These are phyloP conservation scores for Copromyces sp. DNA, from an alignment of 495 filamentous ascomycete species.

Conservation along the genomic window DNA sequence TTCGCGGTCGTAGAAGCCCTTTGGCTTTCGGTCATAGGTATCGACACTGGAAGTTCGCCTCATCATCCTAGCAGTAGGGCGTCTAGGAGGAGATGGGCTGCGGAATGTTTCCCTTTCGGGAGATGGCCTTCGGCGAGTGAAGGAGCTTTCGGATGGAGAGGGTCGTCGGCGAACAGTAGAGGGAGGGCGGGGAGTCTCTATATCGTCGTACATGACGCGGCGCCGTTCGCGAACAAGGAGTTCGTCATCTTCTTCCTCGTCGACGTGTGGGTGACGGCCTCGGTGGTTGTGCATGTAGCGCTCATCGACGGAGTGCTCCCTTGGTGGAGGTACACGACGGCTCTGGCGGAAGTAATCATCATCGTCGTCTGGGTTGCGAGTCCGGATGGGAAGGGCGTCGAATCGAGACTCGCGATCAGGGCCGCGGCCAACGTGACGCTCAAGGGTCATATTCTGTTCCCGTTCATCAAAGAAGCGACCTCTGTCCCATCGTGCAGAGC, in stretches of 20 bases:
- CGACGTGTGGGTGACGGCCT: slow-evolving; percentile 18
- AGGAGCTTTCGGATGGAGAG: slow-evolving; percentile 21
- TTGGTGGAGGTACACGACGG: slow-evolving; percentile 8
- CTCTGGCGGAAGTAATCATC: slow-evolving; percentile 14
- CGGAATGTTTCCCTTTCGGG: slow-evolving; percentile 26
- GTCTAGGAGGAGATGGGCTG: slow-evolving; percentile 27
- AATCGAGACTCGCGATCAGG: slow-evolving; percentile 24
- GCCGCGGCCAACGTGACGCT: slow-evolving; percentile 15
- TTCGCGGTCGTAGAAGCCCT: slow-evolving; percentile 39
- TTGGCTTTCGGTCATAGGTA: slow-evolving; percentile 39
- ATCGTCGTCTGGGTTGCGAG: slow-evolving; percentile 12
- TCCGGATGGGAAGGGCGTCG: slow-evolving; percentile 8
- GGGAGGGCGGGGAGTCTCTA: slow-evolving; percentile 14
- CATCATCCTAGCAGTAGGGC: slow-evolving; percentile 13
- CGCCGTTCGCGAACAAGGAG: slow-evolving; percentile 24
- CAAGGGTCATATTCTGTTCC: slow-evolving; percentile 10
- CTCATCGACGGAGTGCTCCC: slow-evolving; percentile 24
- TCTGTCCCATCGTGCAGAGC: slow-evolving; percentile 33
- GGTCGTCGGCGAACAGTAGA: slow-evolving; percentile 5
- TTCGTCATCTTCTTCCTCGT: slow-evolving; percentile 33
- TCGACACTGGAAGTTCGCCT: slow-evolving; percentile 38
- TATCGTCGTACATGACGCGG: slow-evolving; percentile 29
- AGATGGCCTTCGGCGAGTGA: slow-evolving; percentile 21
- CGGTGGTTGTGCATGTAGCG: slow-evolving; percentile 20
- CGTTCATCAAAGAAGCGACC: slow-evolving; percentile 27